Base-by-base conservation (phyloP, 805 yeast genomes). In the Sungouiella thailandica region DNA sequence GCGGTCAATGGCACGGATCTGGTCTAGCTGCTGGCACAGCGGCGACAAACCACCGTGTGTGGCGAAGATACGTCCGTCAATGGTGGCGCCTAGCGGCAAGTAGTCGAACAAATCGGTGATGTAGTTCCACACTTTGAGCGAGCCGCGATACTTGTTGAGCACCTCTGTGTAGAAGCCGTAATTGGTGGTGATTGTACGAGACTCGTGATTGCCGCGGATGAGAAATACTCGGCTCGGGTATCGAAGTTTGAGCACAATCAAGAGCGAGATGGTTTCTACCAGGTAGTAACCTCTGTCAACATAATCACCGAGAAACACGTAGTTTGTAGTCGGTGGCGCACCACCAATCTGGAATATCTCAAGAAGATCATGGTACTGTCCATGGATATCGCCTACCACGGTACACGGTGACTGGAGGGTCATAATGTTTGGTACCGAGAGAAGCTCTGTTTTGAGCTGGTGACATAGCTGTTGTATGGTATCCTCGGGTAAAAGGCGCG, bases 21-120 rank as follows among this genome's bases (percentile, higher is more conserved):
- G 97, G 54, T 93, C 97, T 15, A 93, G 72, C 6, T 93, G 84
- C 53, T 90, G 97, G 29, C 95, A 86, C 43, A 88, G 85, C 0
- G 99, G 99, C 4, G 96, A 85, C 5, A 93, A 62, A 0, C 98
- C 98, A 4, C 99, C 99, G 54, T 93, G 99, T 4, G 90, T 90
- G 48, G 97, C 94, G 57, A 93, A 93, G 3, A 94, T 76, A 25
- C 80, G 76, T 51, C 88, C 80, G 61, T 93, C 96, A 27, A 93
- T 87, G 10, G 93, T 87, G 13, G 50, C 51, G 17, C 50, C 51
- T 4, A 47, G 34, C 8, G 95, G 87, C 48, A 93, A 62, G 55
- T 81, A 93, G 59, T 93, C 99, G 65, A 93, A 93, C 46, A 89
- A 64, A 58, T 88, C 97, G 0, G 98, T 93, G 55, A 93, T 82